phyloP scores from a whole-genome alignment of 2,329 filamentous ascomycete genomes.

The Trichoderma sp. region DNA sequence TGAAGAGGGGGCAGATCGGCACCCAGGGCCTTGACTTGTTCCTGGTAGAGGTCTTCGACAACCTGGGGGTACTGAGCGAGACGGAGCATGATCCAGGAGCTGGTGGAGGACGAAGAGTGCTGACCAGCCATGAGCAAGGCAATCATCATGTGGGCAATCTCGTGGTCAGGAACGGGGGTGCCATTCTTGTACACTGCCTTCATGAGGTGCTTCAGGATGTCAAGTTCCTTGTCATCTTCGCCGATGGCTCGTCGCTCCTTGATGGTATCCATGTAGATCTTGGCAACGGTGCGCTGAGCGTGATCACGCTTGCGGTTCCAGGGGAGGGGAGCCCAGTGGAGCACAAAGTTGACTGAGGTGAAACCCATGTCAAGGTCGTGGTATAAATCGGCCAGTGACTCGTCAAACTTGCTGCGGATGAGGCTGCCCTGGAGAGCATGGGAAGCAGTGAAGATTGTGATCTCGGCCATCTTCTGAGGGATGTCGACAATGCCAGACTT shows the following conservation, averaged over 20 bases:
- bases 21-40: slow-evolving; percentile 73
- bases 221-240: slow-evolving; percentile 52
- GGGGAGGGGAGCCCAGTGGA: slow-evolving; percentile 85
- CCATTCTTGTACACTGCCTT: slow-evolving; percentile 81
- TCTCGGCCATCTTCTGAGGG: slow-evolving; percentile 72
- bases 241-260: slow-evolving; percentile 59
- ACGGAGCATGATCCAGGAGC: slow-evolving; percentile 79
- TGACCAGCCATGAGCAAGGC: slow-evolving; percentile 89
- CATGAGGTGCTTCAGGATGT: slow-evolving; percentile 93
- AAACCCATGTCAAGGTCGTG: slow-evolving; percentile 91
- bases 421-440: slow-evolving; percentile 81
- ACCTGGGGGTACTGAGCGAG: slow-evolving; percentile 75
- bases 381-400: slow-evolving; percentile 75
- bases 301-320: slow-evolving; percentile 79
- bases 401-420: slow-evolving; percentile 76
- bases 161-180: slow-evolving; percentile 71
- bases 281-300: slow-evolving; percentile 75
- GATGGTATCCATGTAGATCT: slow-evolving; percentile 81
- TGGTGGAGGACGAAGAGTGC: slow-evolving; percentile 81
- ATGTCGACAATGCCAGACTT: slow-evolving; percentile 68
- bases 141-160: slow-evolving; percentile 92
- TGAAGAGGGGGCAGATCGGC: slow-evolving; percentile 69
- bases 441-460: slow-evolving; percentile 87
- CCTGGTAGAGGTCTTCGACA: slow-evolving; percentile 75
- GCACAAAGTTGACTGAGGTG: slow-evolving; percentile 82